Evolutionary conservation across 2,329 filamentous ascomycete species (phyloP).

Genomic region (Beauveria sp.): DNA sequence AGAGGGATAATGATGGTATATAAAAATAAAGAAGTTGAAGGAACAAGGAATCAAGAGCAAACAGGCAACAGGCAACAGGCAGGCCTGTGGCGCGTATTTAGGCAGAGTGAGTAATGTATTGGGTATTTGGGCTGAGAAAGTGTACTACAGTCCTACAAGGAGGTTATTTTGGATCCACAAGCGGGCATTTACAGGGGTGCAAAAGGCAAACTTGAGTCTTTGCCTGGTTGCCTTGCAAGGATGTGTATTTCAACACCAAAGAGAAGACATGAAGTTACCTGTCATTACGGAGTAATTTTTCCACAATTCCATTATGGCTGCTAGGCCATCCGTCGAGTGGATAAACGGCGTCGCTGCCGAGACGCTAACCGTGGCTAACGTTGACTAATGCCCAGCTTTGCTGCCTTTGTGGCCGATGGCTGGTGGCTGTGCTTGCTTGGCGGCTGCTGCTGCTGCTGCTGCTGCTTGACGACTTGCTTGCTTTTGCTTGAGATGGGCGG

Average conservation of each 20-base stretch:
- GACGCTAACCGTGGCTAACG: not conserved
- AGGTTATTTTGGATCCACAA: not conserved
- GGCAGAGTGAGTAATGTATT: not conserved
- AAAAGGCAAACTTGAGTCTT: too few relatives aligned
- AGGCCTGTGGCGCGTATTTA: not conserved
- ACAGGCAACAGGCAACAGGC: not conserved
- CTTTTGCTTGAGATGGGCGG: too few relatives aligned
- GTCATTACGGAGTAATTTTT: too few relatives aligned
- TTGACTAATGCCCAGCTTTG: too few relatives aligned
- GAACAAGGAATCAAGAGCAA: not conserved
- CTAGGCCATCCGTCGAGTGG: not conserved
- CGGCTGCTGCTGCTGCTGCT: too few relatives aligned
- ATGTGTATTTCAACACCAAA: too few relatives aligned
- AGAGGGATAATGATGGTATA: not conserved
- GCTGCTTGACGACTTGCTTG: too few relatives aligned
- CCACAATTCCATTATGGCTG: not conserved
- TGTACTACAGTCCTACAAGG: not conserved
- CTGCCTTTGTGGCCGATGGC: too few relatives aligned
- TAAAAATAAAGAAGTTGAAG: not conserved
- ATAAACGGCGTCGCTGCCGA: not conserved
- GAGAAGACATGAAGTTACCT: too few relatives aligned
- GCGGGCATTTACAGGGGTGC: too few relatives aligned
- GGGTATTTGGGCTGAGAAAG: not conserved
- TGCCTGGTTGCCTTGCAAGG: too few relatives aligned
- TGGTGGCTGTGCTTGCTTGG: too few relatives aligned